Conservation (phyloP, 2,329 filamentous ascomycete species). For the Alternaria gansuensis region DNA sequence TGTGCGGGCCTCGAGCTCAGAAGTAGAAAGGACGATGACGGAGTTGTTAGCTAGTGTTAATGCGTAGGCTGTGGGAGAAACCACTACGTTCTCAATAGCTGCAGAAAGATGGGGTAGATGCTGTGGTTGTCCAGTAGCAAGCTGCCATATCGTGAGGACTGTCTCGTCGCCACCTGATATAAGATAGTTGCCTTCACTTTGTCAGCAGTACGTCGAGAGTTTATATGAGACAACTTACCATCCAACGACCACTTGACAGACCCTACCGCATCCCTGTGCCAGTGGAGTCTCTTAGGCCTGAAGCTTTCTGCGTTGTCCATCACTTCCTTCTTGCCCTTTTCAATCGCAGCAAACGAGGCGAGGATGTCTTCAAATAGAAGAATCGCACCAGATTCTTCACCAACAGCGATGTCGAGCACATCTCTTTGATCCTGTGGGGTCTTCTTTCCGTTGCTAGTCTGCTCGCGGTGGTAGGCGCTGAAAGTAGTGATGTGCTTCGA, state of each 20-base stretch:
- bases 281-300: slow-evolving; percentile 77
- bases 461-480: slow-evolving; percentile 54
- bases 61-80: slow-evolving; percentile 82
- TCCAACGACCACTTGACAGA: slow-evolving; percentile 91
- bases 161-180: slow-evolving; percentile 93
- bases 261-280: slow-evolving; percentile 86
- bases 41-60: slow-evolving; percentile 92
- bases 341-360: slow-evolving; percentile 59
- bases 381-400: slow-evolving; percentile 78
- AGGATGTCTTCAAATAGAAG: slow-evolving; percentile 82
- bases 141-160: slow-evolving; percentile 89
- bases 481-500: slow-evolving; percentile 66
- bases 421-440: slow-evolving; percentile 46
- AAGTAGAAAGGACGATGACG: slow-evolving; percentile 86
- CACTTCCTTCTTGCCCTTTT: slow-evolving; percentile 43
- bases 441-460: slow-evolving; percentile 53
- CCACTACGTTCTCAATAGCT: slow-evolving; percentile 81
- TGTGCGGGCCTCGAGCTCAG: slow-evolving; percentile 83
- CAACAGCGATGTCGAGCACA: slow-evolving; percentile 78
- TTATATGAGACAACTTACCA: slow-evolving; percentile 62
- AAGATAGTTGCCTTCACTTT: slow-evolving; percentile 73
- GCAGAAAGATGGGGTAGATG: slow-evolving; percentile 90
- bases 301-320: slow-evolving; percentile 51
- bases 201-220: slow-evolving; percentile 55
- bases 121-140: slow-evolving; percentile 83